phyloP scores from a whole-genome alignment of 495 filamentous ascomycete genomes.

The Beverwykella pulmonaria region DNA sequence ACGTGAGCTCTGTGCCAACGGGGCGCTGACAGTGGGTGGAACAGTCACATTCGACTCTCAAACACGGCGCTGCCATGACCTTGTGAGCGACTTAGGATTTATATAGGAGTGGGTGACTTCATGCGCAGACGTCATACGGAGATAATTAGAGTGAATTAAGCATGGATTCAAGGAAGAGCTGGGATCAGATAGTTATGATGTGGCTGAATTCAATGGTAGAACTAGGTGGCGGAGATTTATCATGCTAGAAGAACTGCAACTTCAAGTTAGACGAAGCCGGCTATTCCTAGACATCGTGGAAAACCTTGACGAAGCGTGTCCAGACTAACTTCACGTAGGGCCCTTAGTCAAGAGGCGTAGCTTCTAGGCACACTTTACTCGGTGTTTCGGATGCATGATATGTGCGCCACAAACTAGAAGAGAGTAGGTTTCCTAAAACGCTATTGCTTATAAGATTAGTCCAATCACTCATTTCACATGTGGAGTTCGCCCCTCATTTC shows the following conservation, averaged over 20 bases:
- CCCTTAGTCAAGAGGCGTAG: too few species aligned
- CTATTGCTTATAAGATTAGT: too few species aligned
- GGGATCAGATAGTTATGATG: slow-evolving; percentile 7
- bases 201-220: slow-evolving; percentile 17
- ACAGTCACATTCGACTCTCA: slow-evolving; percentile 22
- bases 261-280: not conserved
- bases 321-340: too few species aligned
- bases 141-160: slow-evolving; percentile 23
- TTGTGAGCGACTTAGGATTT: slow-evolving; percentile 20
- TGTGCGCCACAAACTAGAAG: too few species aligned
- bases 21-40: slow-evolving; percentile 17
- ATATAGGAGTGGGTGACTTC: slow-evolving; percentile 20
- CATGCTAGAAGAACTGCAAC: not conserved
- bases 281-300: slow-evolving; percentile 4
- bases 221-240: not conserved
- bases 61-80: slow-evolving; percentile 15
- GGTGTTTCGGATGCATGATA: too few species aligned
- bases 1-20: too few species aligned
- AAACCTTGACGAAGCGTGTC: too few species aligned
- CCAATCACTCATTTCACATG: too few species aligned
- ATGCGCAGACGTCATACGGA: slow-evolving; percentile 21
- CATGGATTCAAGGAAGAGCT: slow-evolving; percentile 15
- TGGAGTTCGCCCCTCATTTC: too few species aligned
- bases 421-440: too few species aligned
- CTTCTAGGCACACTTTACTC: too few species aligned